Base-by-base conservation (phyloP, 129 eudicot species). In the Artemisia tridentata region DNA sequence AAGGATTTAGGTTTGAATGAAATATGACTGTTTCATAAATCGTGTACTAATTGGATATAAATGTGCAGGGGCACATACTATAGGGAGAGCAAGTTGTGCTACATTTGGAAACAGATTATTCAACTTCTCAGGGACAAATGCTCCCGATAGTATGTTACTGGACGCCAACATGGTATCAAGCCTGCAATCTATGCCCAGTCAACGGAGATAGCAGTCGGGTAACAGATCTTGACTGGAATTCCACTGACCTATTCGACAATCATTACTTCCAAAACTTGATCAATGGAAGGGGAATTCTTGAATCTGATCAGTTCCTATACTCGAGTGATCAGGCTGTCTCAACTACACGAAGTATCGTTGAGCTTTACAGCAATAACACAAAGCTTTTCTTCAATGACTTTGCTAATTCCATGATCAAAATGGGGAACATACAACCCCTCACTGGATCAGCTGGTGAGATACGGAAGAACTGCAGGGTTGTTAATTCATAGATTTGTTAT, bases 391-490 rank as follows among this genome's bases (percentile, higher is more conserved):
- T 66, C 60, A 46, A 23, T 74, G 83, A 68, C 53, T 82, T 82
- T 58, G 67, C 48, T 9, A 62, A 21, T 43, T 82, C 86, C 17
- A 82, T 82, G 86, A 52, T 72, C 53, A 78, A 82, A 58, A 73
- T 82, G 86, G 86, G 86, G 23, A 82, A 78, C n/a, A 82, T 82
- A 51, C 72, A 80, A 64, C 82, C 83, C 0, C 75, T 82, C 11
- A 82, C 75, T 5, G 86, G 83, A 3, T 72, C 76, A 18, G 81
- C 79, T 20, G 86, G 86, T 1, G 74, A 82, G 77, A 78, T 82
- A 20, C 51, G 86, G 43, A 69, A 13, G 27, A 74, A 75, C 45
- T 83, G 84, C 74, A 75, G 78, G 71, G 74, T 73, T 31, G 73
- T 82, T 78, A 74, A 82, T 64, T 71, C 84, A 19, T 80, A 74